Evolutionary conservation across 192 early-diverging fungal species (phyloP), one percentile per base, ranked within the genome.

Genomic region (Gryganskiella cystojenkinii): DNA sequence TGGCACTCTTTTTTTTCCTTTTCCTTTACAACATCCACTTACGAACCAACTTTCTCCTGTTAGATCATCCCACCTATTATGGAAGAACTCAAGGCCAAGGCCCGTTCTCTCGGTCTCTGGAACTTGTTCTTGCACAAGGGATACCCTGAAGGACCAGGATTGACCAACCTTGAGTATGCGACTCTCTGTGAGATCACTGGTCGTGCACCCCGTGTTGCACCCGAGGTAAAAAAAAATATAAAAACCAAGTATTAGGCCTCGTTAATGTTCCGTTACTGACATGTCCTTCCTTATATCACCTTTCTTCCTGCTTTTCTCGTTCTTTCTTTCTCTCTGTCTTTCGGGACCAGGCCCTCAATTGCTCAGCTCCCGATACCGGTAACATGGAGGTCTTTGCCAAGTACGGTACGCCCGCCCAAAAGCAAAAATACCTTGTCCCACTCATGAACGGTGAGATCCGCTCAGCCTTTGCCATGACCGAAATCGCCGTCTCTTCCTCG

Each of bases 371-470:
- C 17, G 98, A 99, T 74, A 98, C 98, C 6, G 98, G 98, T 60
- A 99, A 99, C 87, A 99, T 99, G 96, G 96, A 99, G 73, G 95
- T 99, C 46, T 91, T 99, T 66, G 95, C 94, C 40, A 96, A 97
- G 82, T 99, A 97, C 82, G 98, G 98, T 51, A 88, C 86, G 15
- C 67, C 81, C 20, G 92, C 72, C 45, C 98, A 99, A 80, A 97
- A 98, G 84, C 56, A 85, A 45, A 75, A 81, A 49, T 95, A 92
- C 88, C 83, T 95, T 17, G 64, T 79, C 34, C 98, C 98, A 13
- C 84, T 99, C 56, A 73, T 99, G 83, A 86, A 92, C 25, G 96
- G 96, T 53, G 80, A 92, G 82, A 97, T 99, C 72, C 90, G 98
- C 22, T 98, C 96, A 25, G 96, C 96, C 22, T 98, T 99, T 83